These are phyloP conservation scores for Dactylellina leptospora DNA, from an alignment of 2,329 filamentous ascomycete species.

Conservation along the genomic window DNA sequence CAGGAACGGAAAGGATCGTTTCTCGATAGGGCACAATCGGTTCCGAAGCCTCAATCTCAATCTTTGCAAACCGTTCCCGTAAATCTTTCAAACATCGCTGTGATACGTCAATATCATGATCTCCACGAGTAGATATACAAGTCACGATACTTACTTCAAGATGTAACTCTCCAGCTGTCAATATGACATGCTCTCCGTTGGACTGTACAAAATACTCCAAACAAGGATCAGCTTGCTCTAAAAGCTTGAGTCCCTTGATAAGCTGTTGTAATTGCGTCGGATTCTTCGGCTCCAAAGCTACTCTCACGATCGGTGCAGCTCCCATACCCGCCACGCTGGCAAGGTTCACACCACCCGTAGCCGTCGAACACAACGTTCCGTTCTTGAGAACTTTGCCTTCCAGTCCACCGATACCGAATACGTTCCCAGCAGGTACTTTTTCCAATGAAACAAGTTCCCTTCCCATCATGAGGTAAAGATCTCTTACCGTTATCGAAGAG, in stretches of 20 bases:
- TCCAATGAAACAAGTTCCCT: slow-evolving; percentile 82
- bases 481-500: slow-evolving; percentile 82
- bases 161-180: slow-evolving; percentile 93
- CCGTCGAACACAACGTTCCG: slow-evolving; percentile 86
- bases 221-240: slow-evolving; percentile 94
- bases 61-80: slow-evolving; percentile 88
- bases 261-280: slow-evolving; percentile 92
- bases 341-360: slow-evolving; percentile 87
- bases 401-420: slow-evolving; percentile 92
- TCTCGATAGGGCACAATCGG: slow-evolving; percentile 96
- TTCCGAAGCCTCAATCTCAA: slow-evolving; percentile 91
- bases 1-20: slow-evolving; percentile 83
- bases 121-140: not conserved
- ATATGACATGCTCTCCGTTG: slow-evolving; percentile 91
- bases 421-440: slow-evolving; percentile 88
- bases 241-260: slow-evolving; percentile 83
- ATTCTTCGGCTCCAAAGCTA: slow-evolving; percentile 91
- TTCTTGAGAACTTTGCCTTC: slow-evolving; percentile 95
- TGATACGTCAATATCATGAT: slow-evolving; percentile 20
- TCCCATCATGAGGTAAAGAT: slow-evolving; percentile 95
- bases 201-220: slow-evolving; percentile 93
- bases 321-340: slow-evolving; percentile 80
- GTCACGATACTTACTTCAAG: slow-evolving; percentile 64
- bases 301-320: slow-evolving; percentile 90
- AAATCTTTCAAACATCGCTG: slow-evolving; percentile 91